Percentiles rank a stretch among this genome's conserved stretches.
These are phyloP conservation scores for Coemansia erecta DNA, from an alignment of 192 early-diverging fungal genomes.

Conservation along the genomic window DNA sequence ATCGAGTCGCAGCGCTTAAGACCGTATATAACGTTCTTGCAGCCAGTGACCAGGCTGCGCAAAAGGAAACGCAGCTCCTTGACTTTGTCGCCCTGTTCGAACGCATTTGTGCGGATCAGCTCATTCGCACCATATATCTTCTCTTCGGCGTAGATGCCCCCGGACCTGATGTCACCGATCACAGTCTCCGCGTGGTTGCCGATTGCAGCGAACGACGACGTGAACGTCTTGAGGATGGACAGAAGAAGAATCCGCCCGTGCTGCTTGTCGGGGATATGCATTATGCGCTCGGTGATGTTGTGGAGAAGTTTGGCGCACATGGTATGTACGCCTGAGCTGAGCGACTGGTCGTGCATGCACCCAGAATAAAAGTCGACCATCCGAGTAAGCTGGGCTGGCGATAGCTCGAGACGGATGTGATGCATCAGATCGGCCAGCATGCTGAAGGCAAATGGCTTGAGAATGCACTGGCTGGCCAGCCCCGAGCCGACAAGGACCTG, in stretches of 20 bases:
- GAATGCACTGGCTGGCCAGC: constrained; percentile 87
- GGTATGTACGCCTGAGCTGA: constrained; percentile 91
- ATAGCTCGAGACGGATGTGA: constrained; percentile 85
- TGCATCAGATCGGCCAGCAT: constrained; percentile 96
- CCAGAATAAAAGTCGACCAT: constrained; percentile 90
- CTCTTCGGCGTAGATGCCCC: constrained; percentile 29
- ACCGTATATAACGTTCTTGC: constrained; percentile 77
- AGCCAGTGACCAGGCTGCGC: constrained; percentile 84
- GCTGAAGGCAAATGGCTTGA: constrained; percentile 90
- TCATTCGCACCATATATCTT: constrained; percentile 37
- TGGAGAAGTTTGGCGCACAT: constrained; percentile 94
- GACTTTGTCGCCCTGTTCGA: constrained; percentile 47
- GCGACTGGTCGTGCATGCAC: constrained; percentile 88
- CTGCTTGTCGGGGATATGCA: constrained; percentile 64
- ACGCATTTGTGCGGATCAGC: constrained; percentile 46
- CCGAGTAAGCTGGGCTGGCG: constrained; percentile 71
- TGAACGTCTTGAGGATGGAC: constrained; percentile 84
- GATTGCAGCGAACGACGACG: constrained; percentile 51
- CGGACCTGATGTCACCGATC: constrained; percentile 29
- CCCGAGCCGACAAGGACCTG: constrained; percentile 91
- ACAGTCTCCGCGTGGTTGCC: constrained; percentile 28
- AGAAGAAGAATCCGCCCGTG: constrained; percentile 70
- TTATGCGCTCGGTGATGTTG: constrained; percentile 86
- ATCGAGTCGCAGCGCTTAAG: constrained; percentile 71
- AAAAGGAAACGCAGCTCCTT: constrained; percentile 82